These are phyloP conservation scores for Aspergillus sp. DNA, from an alignment of 2,329 filamentous ascomycete genomes.

Conservation along the genomic window DNA sequence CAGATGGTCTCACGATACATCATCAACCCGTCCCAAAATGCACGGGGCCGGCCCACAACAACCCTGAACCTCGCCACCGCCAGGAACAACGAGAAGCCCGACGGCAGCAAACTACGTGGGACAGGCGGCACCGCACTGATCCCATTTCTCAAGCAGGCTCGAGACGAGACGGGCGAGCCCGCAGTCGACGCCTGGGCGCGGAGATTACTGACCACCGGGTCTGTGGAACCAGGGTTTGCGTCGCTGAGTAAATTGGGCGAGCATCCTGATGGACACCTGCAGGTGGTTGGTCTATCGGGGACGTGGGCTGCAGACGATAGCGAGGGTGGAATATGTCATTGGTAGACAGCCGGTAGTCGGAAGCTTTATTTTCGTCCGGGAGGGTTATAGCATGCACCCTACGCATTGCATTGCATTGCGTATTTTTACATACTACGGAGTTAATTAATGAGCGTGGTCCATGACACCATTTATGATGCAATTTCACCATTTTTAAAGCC, in stretches of 20 bases:
- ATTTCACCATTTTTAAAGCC: no score
- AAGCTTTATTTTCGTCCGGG: not conserved
- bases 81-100: slow-evolving; percentile 41
- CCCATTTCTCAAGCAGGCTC: slow-evolving; percentile 92
- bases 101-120: slow-evolving; percentile 68
- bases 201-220: slow-evolving; percentile 56
- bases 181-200: slow-evolving; percentile 70
- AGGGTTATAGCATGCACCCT: not conserved
- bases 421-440: not conserved
- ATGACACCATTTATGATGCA: no score
- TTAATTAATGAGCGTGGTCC: not conserved
- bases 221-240: slow-evolving; percentile 37
- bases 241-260: slow-evolving; percentile 55
- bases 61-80: slow-evolving; percentile 55
- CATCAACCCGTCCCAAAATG: slow-evolving; percentile 79
- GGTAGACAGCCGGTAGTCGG: slow-evolving; percentile 33
- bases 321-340: slow-evolving; percentile 62
- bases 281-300: slow-evolving; percentile 72
- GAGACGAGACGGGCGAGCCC: slow-evolving; percentile 93
- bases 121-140: slow-evolving; percentile 94
- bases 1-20: slow-evolving; percentile 96
- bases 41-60: slow-evolving; percentile 43
- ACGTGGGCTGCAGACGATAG: slow-evolving; percentile 88
- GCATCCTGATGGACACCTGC: slow-evolving; percentile 54
- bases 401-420: not conserved